These are phyloP conservation scores for Serendipita vermifera DNA, from an alignment of 768 basidiomycete genomes.

Conservation along the genomic window DNA sequence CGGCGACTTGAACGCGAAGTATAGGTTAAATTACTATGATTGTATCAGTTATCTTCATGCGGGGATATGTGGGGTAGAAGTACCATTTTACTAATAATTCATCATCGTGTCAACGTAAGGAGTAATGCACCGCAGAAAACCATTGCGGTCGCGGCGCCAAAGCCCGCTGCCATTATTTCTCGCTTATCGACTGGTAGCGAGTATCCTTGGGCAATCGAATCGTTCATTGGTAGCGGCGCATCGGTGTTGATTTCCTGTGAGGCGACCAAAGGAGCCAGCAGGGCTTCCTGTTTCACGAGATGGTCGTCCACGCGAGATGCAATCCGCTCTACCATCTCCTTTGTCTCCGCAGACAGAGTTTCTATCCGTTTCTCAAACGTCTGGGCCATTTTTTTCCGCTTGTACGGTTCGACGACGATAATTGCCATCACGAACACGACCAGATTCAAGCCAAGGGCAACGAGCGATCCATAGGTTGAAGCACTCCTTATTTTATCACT, in stretches of 20 bases:
- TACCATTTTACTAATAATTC: too few relatives aligned
- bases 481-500: conserved; percentile 95
- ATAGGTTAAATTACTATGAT: too few relatives aligned
- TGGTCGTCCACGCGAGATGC: background rate
- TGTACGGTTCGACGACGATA: conserved; percentile 91
- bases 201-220: too few relatives aligned
- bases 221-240: too few relatives aligned
- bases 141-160: background rate
- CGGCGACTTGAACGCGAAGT: too few relatives aligned
- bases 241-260: too few relatives aligned
- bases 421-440: conserved; percentile 84
- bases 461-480: conserved; percentile 84
- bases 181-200: background rate
- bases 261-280: background rate
- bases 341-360: conserved; percentile 39
- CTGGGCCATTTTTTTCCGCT: conserved; percentile 70
- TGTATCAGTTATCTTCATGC: too few relatives aligned
- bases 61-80: too few relatives aligned
- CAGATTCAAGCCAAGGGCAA: conserved; percentile 77
- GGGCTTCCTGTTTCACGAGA: background rate
- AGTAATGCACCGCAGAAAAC: background rate
- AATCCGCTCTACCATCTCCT: conserved; percentile 18
- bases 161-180: background rate
- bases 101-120: too few relatives aligned
- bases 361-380: conserved; percentile 78